Evolutionary conservation across 1,284 basidiomycete genomes (phyloP), one percentile per base, ranked within the genome.

Genomic region (Wallemia mellicola): DNA sequence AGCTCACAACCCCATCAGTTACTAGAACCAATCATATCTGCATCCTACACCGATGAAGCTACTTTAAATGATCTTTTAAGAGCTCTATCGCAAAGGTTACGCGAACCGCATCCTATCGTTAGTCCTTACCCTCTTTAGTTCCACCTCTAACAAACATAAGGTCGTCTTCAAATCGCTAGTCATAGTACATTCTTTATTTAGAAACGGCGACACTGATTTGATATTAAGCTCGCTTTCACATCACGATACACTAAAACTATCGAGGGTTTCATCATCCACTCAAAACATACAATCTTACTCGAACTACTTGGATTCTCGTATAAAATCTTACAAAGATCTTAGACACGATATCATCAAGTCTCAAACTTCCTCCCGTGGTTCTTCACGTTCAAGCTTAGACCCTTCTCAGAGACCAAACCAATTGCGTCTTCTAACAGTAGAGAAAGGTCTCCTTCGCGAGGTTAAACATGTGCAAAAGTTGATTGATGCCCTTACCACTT

Each of bases 151-250:
- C n/a, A n/a, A n/a, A n/a, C n/a, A n/a, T n/a, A n/a, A 91, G 87
- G 77, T 94, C 64, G 89, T 88, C 19, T 94, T 96, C 80, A 98
- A 98, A 68, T 86, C 89, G 0, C 75, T 98, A 64, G 81, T 98
- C 66, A 86, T 94, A 3, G 73, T 96, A 24, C 92, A 99, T 69
- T 88, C 82, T 28, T 85, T 98, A 81, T 85, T 98, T 67, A 80
- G 91, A 27, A 86, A 87, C 62, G 91, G 89, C 19, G 78, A 85
- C 15, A 89, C 91, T 17, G 88, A 95, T 72, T 84, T 87, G 65
- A 79, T 96, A 5, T 78, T 96, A 28, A 75, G 77, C 14, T 82
- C 86, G 67, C 76, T 95, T 22, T 81, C 85, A 2, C 77, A 80
- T 28, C 76, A 79, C 2, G 86, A 92, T 65, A 75, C 84, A 17